phyloP scores from a whole-genome alignment of 257 asterid genomes.

The Solanum virginianum region DNA sequence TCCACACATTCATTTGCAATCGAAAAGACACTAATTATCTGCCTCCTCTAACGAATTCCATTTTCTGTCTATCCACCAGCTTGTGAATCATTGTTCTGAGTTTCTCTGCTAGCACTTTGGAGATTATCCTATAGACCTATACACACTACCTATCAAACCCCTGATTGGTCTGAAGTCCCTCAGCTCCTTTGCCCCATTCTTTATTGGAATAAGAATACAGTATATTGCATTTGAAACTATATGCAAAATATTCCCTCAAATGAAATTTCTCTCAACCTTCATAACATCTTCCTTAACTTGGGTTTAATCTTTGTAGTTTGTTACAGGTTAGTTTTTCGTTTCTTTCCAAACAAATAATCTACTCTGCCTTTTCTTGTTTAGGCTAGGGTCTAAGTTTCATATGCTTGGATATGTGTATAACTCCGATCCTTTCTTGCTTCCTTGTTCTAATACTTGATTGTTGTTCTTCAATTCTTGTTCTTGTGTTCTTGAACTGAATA shows the following conservation, averaged over 20 bases:
- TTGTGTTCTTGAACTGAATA: neutral
- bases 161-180: neutral
- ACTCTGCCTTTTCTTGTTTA: neutral
- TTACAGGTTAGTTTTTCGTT: neutral
- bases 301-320: neutral
- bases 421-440: neutral
- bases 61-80: neutral
- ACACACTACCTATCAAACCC: neutral
- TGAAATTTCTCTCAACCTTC: neutral
- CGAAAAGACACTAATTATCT: neutral
- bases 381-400: neutral
- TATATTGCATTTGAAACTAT: neutral
- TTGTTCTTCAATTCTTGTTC: neutral
- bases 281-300: neutral
- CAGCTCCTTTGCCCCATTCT: neutral
- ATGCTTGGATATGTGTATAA: neutral
- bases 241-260: neutral
- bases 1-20: neutral
- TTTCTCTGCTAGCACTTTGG: neutral
- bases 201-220: neutral
- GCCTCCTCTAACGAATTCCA: neutral
- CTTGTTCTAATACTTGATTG: neutral
- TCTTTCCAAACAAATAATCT: neutral
- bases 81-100: neutral
- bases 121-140: neutral